Evolutionary conservation across 1,139 yeast genomes (phyloP).

Genomic region (Candida freyschussii): DNA sequence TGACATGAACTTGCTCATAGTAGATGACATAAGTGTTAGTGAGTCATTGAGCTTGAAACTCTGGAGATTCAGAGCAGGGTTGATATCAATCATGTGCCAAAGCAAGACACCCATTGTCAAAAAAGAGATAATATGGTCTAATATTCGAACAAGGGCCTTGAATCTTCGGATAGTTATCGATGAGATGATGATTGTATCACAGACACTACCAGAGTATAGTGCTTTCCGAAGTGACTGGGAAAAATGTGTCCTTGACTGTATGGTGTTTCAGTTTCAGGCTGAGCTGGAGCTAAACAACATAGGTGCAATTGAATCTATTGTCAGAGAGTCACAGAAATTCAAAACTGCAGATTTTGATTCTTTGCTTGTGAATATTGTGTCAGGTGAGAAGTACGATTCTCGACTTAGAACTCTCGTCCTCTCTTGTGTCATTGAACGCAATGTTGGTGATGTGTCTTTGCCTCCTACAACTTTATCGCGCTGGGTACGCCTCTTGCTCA

Average conservation of each 20-base stretch:
- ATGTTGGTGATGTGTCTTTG: conserved; percentile 6
- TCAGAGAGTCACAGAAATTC: conserved; percentile 13
- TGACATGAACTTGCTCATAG: conserved; percentile 11
- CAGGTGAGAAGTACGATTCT: conserved; percentile 8
- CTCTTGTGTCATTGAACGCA: conserved; percentile 11
- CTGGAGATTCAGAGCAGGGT: conserved; percentile 19
- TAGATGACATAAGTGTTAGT: conserved; percentile 16
- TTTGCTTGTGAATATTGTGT: conserved; percentile 13
- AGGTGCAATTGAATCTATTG: conserved; percentile 11
- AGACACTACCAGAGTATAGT: conserved; percentile 10
- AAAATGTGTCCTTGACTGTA: conserved; percentile 14
- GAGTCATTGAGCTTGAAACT: conserved; percentile 15
- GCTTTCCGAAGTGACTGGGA: conserved; percentile 14
- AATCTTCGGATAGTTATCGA: conserved; percentile 18
- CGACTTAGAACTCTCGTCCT: conserved; percentile 9
- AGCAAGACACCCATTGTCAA: conserved; percentile 10
- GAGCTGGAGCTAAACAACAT: conserved; percentile 18
- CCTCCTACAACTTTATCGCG: conserved; percentile 15
- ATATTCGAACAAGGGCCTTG: conserved; percentile 13
- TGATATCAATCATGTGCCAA: conserved; percentile 18
- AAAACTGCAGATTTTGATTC: conserved; percentile 16
- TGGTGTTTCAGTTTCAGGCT: conserved; percentile 20
- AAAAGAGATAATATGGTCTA: conserved; percentile 10
- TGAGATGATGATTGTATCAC: conserved; percentile 13
- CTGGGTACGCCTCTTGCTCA: conserved; percentile 20